Evolutionary conservation across 129 eudicot species (phyloP).

Genomic region (Lactuca saligna): DNA sequence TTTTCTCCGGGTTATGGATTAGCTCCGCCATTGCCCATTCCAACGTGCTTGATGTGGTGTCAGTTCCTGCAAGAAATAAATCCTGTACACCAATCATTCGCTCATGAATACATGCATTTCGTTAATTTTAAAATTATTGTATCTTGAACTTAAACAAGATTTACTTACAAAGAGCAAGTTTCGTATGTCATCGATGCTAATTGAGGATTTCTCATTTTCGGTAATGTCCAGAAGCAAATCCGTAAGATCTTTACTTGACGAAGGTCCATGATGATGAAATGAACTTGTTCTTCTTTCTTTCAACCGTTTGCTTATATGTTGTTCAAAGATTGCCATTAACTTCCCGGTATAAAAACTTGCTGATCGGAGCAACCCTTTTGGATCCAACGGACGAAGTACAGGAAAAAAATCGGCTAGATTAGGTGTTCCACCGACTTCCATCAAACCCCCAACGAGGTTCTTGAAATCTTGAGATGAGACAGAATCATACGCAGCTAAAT

Average conservation of each 20-base stretch:
- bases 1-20: slow-evolving; percentile 33
- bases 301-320: slow-evolving; percentile 12
- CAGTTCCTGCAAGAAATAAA: slow-evolving; percentile 44
- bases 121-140: too few relatives aligned
- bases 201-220: slow-evolving; percentile 5
- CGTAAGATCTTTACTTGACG: slow-evolving; percentile 25
- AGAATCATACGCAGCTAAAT: slow-evolving; percentile 27
- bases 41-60: slow-evolving; percentile 47
- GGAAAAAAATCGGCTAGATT: slow-evolving; percentile 34
- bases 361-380: slow-evolving; percentile 14
- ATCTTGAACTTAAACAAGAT: not conserved
- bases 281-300: slow-evolving; percentile 1
- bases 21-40: slow-evolving; percentile 69
- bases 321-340: slow-evolving; percentile 27
- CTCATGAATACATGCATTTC: not conserved
- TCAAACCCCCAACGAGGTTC: slow-evolving; percentile 21
- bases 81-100: slow-evolving; percentile 26
- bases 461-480: slow-evolving; percentile 26
- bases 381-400: slow-evolving; percentile 26
- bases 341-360: slow-evolving; percentile 1
- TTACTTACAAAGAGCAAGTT: slow-evolving; percentile 32
- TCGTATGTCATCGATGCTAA: slow-evolving; percentile 21
- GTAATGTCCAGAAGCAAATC: slow-evolving; percentile 27
- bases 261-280: not conserved
- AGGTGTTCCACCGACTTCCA: slow-evolving; percentile 34